Conservation (phyloP, 1,284 basidiomycete species). For the Cutaneotrichosporon mucoides region DNA sequence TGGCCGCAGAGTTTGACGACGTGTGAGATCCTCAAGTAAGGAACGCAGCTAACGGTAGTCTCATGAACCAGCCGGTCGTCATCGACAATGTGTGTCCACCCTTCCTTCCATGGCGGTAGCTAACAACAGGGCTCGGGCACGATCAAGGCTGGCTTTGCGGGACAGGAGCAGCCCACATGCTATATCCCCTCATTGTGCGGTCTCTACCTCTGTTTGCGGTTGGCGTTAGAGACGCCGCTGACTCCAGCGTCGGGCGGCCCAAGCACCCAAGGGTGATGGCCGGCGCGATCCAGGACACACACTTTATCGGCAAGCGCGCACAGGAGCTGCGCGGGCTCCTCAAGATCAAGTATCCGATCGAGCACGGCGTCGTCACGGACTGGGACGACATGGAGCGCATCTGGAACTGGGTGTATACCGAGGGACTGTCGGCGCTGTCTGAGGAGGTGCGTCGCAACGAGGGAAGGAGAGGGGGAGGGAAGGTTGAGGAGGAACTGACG, state of each 20-base stretch:
- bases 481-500: conserved; percentile 2
- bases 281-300: conserved; percentile 60
- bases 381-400: conserved; percentile 99
- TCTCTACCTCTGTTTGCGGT: too few relatives aligned
- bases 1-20: conserved; percentile 47
- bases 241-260: conserved; percentile 77
- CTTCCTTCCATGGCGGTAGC: neutral
- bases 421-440: conserved; percentile 86
- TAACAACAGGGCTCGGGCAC: conserved; percentile 79
- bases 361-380: conserved; percentile 81
- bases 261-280: conserved; percentile 97
- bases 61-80: conserved; percentile 59
- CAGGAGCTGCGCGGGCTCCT: conserved; percentile 90
- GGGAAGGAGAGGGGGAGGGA: neutral
- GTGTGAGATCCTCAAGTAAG: conserved; percentile 26
- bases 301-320: conserved; percentile 89
- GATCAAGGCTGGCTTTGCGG: conserved; percentile 96
- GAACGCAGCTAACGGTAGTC: conserved; percentile 21
- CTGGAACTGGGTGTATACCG: conserved; percentile 94
- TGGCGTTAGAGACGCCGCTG: too few relatives aligned
- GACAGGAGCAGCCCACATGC: conserved; percentile 95
- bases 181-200: conserved; percentile 98
- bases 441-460: conserved; percentile 70
- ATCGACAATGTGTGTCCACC: conserved; percentile 79
- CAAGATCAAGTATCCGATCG: conserved; percentile 98